Base-by-base conservation (phyloP, 371 early-diverging fungal genomes). In the Enterocytospora artemiae region DNA sequence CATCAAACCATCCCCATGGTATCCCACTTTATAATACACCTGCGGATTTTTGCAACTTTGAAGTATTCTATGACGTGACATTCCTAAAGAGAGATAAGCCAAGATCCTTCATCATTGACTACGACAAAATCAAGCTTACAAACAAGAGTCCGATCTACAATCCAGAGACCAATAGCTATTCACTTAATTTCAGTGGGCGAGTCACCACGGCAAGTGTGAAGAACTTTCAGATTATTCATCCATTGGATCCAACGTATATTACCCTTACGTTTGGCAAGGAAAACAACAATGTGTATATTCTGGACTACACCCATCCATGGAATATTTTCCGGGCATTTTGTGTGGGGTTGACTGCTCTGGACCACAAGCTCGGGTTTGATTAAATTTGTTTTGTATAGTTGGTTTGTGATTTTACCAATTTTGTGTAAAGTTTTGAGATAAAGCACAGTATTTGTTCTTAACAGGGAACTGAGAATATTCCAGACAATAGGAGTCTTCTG, bases 301-400 rank as follows among this genome's bases (percentile, higher is more conserved):
- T 96, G 79, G 94, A 96, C 73, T 88, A 86, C 63, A 85, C 87
- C 73, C 93, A 90, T 74, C 96, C 96, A 0, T 83, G 92, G 81
- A 85, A 86, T 31, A 83, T 88, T 4, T 64, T 93, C 46, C 88
- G 89, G 74, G 93, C 93, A 0, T 89, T 96, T 80, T 86, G 86
- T 2, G 87, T 93, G 67, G 91, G 89, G 1, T 76, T 93, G 27
- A 86, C 90, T 0, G 87, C 89, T 57, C 81, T 86, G 28, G 69
- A 65, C 25, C 46, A 64, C 49, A 73, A 72, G 41, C 41, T 70
- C 27, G 66, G 70, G 16, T 59, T 63, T 51, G 70, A 71, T 16
- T 70, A 52, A 48, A 49, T 48, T 51, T 12, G n/a, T 39, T n/a
- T n/a, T n/a, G n/a, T n/a, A n/a, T n/a, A n/a, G n/a, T n/a, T n/a